These are phyloP conservation scores for Leccinum rimulosum DNA, from an alignment of 768 basidiomycete species.

Conservation along the genomic window DNA sequence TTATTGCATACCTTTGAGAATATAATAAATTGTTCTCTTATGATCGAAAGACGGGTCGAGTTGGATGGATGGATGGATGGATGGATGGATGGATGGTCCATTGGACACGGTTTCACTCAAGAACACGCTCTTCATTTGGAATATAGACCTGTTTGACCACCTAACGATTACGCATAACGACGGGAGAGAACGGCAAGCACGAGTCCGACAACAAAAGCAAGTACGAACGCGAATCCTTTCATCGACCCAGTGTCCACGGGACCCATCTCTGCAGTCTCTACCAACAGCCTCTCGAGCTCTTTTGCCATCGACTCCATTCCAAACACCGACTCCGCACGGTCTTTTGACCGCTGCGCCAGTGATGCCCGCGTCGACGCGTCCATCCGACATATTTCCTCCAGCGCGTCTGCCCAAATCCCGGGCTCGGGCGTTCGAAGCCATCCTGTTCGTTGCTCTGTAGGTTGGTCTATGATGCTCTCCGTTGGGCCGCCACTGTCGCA, in stretches of 20 bases:
- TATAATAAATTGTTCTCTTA: not conserved
- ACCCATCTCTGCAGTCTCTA: constrained; percentile 58
- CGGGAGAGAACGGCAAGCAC: constrained; percentile 20
- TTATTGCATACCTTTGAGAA: not conserved
- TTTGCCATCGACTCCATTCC: constrained; percentile 74
- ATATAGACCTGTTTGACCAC: not conserved
- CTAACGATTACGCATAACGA: not conserved
- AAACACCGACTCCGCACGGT: constrained; percentile 64
- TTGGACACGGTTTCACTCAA: no score
- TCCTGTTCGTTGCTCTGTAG: constrained; percentile 58
- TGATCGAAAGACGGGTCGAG: not conserved
- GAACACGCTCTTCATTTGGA: no score
- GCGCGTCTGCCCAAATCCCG: constrained; percentile 65
- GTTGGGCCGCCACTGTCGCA: constrained; percentile 87
- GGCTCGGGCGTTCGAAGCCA: constrained; percentile 67
- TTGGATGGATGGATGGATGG: no score
- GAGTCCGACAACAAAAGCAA: constrained; percentile 26
- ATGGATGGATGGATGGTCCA: no score
- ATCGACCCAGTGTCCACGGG: constrained; percentile 24
- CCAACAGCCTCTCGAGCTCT: constrained; percentile 53
- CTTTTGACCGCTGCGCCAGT: constrained; percentile 54
- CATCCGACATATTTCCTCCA: constrained; percentile 53
- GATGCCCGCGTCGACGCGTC: constrained; percentile 15
- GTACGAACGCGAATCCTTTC: constrained; percentile 18
- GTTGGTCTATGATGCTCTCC: constrained; percentile 67